Evolutionary conservation across 23 red algal genomes (phyloP).

Genomic region (Gracilariopsis chorda): DNA sequence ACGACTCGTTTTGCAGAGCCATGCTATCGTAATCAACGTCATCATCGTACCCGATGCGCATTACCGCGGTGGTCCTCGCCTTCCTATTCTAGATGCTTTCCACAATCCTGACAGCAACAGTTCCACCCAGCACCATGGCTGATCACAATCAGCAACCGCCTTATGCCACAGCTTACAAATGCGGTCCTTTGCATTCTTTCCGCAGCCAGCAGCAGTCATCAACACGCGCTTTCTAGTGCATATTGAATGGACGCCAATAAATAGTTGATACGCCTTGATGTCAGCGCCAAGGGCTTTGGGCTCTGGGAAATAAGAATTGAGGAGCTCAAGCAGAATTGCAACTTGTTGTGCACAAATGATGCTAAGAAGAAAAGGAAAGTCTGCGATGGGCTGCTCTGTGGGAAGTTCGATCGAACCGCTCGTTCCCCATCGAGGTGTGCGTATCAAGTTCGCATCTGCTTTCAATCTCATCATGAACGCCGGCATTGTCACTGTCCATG

Average conservation of each 20-base stretch:
- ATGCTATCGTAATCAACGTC: no score
- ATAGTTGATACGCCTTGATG: not conserved
- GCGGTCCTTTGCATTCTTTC: no score
- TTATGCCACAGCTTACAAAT: no score
- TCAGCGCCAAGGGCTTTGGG: not conserved
- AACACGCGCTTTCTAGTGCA: no score
- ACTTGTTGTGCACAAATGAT: not conserved
- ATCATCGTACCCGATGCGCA: no score
- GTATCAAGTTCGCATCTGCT: conserved; percentile 24
- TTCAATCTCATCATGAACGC: conserved; percentile 17
- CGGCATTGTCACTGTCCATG: not conserved
- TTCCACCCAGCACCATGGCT: no score
- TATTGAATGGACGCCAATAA: not conserved
- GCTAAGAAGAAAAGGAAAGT: not conserved
- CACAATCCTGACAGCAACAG: no score
- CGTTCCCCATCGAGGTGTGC: not conserved
- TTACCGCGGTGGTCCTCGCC: no score
- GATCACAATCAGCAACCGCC: no score
- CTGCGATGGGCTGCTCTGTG: not conserved
- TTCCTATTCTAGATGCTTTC: no score
- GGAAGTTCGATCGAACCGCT: not conserved
- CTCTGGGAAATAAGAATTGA: conserved; percentile 5
- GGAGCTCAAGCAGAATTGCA: not conserved
- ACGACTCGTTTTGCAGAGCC: no score
- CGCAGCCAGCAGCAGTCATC: no score